Evolutionary conservation across 495 filamentous ascomycete genomes (phyloP).

Genomic region (Neurospora africana): DNA sequence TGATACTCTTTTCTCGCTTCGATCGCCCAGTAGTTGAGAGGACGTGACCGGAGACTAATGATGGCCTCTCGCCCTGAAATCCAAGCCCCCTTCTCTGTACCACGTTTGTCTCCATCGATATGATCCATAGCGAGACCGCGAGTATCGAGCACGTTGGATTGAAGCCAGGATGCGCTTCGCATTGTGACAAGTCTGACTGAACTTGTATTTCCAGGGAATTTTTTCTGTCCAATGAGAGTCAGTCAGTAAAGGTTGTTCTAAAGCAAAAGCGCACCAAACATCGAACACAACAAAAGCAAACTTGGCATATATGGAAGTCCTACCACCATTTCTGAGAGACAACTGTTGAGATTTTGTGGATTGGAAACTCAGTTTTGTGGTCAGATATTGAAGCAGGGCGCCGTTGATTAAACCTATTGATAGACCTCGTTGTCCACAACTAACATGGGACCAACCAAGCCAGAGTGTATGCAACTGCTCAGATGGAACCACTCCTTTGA

Average conservation of each 20-base stretch:
- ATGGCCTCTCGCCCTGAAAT: neutral
- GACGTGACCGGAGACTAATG: neutral
- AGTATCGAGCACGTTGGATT: neutral
- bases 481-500: rapidly evolving
- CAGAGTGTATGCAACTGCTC: neutral
- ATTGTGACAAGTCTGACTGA: neutral
- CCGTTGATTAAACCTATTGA: neutral
- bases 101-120: neutral
- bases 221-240: neutral
- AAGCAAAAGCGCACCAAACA: neutral
- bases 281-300: neutral
- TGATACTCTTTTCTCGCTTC: neutral
- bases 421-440: neutral
- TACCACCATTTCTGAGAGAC: neutral
- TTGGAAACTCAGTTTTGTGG: neutral
- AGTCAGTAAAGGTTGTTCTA: neutral
- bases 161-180: neutral
- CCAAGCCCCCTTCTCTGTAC: neutral
- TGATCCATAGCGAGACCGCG: neutral
- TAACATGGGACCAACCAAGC: neutral
- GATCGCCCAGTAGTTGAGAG: neutral
- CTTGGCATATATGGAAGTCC: neutral
- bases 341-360: neutral
- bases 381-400: neutral
- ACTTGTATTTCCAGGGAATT: neutral